phyloP scores from a whole-genome alignment of 1,284 basidiomycete species.

The Tremellales sp. region DNA sequence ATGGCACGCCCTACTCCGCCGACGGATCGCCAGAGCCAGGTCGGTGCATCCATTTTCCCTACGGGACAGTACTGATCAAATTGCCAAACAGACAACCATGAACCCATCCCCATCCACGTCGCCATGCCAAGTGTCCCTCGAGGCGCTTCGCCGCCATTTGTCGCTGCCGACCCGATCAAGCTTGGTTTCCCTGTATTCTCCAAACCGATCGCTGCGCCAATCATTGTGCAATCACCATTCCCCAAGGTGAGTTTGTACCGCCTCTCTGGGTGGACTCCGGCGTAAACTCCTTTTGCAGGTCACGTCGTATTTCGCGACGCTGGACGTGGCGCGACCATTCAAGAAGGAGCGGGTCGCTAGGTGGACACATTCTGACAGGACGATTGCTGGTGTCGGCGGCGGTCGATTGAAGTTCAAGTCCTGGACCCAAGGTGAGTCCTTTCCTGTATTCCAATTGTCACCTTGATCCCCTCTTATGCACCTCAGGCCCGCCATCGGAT shows the following conservation, averaged over 20 bases:
- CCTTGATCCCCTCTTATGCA: not conserved
- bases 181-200: conserved; percentile 43
- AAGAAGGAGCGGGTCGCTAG: conserved; percentile 34
- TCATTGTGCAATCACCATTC: conserved; percentile 30
- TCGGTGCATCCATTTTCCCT: not conserved
- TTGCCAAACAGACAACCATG: not conserved
- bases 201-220: conserved; percentile 39
- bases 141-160: conserved; percentile 32
- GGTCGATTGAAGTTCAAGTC: conserved; percentile 38
- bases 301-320: conserved; percentile 36
- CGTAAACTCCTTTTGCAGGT: conserved; percentile 16
- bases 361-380: conserved; percentile 29
- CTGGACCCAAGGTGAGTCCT: conserved; percentile 34
- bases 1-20: conserved; percentile 14
- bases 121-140: conserved; percentile 9
- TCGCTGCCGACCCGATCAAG: conserved; percentile 30
- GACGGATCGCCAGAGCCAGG: conserved; percentile 30
- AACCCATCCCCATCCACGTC: not conserved
- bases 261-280: not conserved
- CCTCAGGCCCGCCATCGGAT: conserved; percentile 34
- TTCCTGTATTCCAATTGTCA: not conserved
- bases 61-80: not conserved
- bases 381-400: conserved; percentile 34
- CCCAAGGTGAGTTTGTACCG: conserved; percentile 27
- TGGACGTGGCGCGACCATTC: conserved; percentile 35